These are phyloP conservation scores for Mucor indicus DNA, from an alignment of 371 early-diverging fungal species.

Conservation along the genomic window DNA sequence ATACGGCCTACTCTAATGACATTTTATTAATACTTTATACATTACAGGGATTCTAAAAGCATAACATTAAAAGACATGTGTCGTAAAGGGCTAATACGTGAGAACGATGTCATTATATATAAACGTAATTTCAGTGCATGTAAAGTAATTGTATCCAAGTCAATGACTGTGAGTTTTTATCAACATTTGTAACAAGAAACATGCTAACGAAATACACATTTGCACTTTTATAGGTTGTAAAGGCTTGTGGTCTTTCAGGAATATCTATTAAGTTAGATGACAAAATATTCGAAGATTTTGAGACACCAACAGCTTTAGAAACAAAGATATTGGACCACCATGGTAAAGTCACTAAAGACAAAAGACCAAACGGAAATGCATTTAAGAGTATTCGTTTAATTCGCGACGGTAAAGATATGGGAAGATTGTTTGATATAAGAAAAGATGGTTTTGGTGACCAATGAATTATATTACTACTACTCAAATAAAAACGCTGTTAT, in stretches of 20 bases:
- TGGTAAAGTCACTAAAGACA: constrained; percentile 47
- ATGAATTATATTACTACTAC: too few relatives aligned
- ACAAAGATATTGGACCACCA: constrained; percentile 52
- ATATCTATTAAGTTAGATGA: constrained; percentile 43
- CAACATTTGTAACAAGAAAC: too few relatives aligned
- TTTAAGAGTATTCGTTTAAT: constrained; percentile 49
- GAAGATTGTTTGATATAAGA: constrained; percentile 51
- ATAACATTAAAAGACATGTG: constrained; percentile 55
- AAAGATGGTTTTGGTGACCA: constrained; percentile 40
- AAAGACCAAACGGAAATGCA: constrained; percentile 52
- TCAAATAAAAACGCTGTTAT: too few relatives aligned
- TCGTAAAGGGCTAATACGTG: constrained; percentile 45
- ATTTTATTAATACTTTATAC: not conserved
- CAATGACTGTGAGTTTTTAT: constrained; percentile 36
- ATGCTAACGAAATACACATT: not conserved
- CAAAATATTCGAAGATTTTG: constrained; percentile 47
- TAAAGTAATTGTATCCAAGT: constrained; percentile 45
- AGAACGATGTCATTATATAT: constrained; percentile 45
- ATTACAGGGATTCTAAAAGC: constrained; percentile 42
- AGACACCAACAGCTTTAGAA: constrained; percentile 51
- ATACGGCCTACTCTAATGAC: not conserved
- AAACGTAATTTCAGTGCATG: constrained; percentile 53
- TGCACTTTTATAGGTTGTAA: constrained; percentile 31
- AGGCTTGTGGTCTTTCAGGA: constrained; percentile 44
- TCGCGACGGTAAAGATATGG: constrained; percentile 45